Evolutionary conservation across 345 rosid genomes (phyloP), one percentile per base, ranked within the genome.

Genomic region (Litchi chinensis): DNA sequence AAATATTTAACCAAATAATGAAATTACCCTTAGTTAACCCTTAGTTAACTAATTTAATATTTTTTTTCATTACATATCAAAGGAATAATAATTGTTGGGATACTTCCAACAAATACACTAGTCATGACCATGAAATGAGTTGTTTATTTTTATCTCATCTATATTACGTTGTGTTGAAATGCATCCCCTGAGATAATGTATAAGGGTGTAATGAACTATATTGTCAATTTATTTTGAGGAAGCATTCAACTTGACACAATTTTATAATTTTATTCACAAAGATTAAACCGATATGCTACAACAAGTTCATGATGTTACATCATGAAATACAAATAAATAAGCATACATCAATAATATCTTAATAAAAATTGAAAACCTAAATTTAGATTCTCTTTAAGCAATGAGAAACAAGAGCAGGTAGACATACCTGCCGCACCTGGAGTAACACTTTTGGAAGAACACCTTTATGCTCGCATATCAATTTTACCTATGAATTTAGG

Each of bases 371-470:
- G 69, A 18, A 16, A 54, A 54, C n/a, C 59, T 63, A 9, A 24
- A 43, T n/a, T 76, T n/a, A 50, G 72, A 22, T 19, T 4, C 13
- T 16, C 54, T 76, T 2, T 66, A 21, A 54, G 10, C 4, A 66
- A 26, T 66, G 73, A 65, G 40, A 79, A 74, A 59, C 39, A 78
- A 70, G 78, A 68, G 24, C 43, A 80, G 70, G 60, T 13, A 64
- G 52, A 73, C 57, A 60, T 86, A 93, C 98, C 95, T 95, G 98
- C 71, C 90, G 90, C 76, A 88, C 95, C 71, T 90, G 93, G 75
- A 86, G 93, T 64, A 91, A 82, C 74, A 95, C 94, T 87, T 93
- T 95, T 62, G 90, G 87, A 76, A 91, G 97, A 84, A 91, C 90
- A 59, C 99, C 98, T 86, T 89, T 93, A 87, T 89, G 83, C 77